Evolutionary conservation across 805 yeast genomes (phyloP).

Genomic region (Dipodascus albidus): DNA sequence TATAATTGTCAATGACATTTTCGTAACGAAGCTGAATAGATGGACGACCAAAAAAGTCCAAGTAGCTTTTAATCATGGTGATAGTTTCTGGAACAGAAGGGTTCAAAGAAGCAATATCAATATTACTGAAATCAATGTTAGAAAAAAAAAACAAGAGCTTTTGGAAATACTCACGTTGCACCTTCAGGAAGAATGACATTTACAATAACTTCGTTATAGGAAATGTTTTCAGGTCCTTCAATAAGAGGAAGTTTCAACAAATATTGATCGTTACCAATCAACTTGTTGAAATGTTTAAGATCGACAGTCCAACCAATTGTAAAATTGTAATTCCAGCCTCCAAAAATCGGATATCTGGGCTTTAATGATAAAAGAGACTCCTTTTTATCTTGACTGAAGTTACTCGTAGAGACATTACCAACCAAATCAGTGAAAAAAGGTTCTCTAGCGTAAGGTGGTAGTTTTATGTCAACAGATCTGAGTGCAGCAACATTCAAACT

Average conservation of each 20-base stretch:
- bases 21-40: conserved; percentile 48
- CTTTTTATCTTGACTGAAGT: conserved; percentile 18
- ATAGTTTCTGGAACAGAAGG: conserved; percentile 16
- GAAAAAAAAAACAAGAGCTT: background rate
- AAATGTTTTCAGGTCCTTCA: conserved; percentile 58
- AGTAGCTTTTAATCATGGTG: conserved; percentile 27
- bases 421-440: conserved; percentile 79
- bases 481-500: conserved; percentile 47
- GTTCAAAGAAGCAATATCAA: conserved; percentile 47
- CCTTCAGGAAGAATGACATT: conserved; percentile 80
- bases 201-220: conserved; percentile 50
- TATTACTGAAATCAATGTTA: conserved; percentile 20
- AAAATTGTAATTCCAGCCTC: conserved; percentile 93
- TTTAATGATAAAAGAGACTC: conserved; percentile 42
- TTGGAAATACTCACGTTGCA: conserved; percentile 29
- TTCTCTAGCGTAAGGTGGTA: conserved; percentile 44
- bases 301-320: conserved; percentile 86
- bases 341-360: conserved; percentile 92
- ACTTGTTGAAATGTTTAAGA: conserved; percentile 41
- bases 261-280: conserved; percentile 37
- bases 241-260: conserved; percentile 59
- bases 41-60: conserved; percentile 74
- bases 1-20: conserved; percentile 61
- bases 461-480: conserved; percentile 44
- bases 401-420: conserved; percentile 82